These are phyloP conservation scores for Aspergillus candidus DNA, from an alignment of 2,329 filamentous ascomycete genomes.

Conservation along the genomic window DNA sequence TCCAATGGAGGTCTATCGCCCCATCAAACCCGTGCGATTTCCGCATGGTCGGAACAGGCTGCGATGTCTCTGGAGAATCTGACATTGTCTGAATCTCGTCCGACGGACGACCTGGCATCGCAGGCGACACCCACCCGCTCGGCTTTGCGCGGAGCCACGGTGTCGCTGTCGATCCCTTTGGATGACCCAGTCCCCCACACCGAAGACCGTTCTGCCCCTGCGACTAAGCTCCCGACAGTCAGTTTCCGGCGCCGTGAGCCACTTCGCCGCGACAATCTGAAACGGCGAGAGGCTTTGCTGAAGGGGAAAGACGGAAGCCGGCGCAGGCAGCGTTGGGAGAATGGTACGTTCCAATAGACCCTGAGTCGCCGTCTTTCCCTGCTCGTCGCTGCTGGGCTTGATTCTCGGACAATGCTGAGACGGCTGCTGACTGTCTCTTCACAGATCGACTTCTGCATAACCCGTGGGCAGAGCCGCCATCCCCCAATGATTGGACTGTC, in stretches of 20 bases:
- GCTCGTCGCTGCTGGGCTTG: no score
- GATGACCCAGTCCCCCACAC: conserved; percentile 48
- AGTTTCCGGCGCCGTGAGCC: conserved; percentile 49
- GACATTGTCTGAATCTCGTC: conserved; percentile 25
- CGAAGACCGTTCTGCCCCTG: conserved; percentile 26
- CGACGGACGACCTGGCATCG: conserved; percentile 38
- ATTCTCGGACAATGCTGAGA: neutral
- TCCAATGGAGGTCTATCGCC: conserved; percentile 26
- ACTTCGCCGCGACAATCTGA: conserved; percentile 55
- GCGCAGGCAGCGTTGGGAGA: conserved; percentile 87
- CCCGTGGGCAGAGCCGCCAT: conserved; percentile 76
- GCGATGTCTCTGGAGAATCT: conserved; percentile 33
- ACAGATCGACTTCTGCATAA: conserved; percentile 80
- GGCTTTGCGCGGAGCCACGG: conserved; percentile 48
- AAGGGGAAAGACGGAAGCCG: conserved; percentile 89
- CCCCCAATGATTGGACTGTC: conserved; percentile 75
- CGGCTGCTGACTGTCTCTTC: conserved; percentile 19
- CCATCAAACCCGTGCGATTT: conserved; percentile 52
- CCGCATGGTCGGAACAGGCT: conserved; percentile 57
- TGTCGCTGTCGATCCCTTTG: conserved; percentile 67
- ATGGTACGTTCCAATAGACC: conserved; percentile 54
- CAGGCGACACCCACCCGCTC: conserved; percentile 49
- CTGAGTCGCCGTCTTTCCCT: no score
- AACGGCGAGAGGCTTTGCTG: conserved; percentile 66
- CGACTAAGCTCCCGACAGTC: conserved; percentile 31